Conservation (phyloP, 2,329 filamentous ascomycete species). For the Colletotrichum sojae region DNA sequence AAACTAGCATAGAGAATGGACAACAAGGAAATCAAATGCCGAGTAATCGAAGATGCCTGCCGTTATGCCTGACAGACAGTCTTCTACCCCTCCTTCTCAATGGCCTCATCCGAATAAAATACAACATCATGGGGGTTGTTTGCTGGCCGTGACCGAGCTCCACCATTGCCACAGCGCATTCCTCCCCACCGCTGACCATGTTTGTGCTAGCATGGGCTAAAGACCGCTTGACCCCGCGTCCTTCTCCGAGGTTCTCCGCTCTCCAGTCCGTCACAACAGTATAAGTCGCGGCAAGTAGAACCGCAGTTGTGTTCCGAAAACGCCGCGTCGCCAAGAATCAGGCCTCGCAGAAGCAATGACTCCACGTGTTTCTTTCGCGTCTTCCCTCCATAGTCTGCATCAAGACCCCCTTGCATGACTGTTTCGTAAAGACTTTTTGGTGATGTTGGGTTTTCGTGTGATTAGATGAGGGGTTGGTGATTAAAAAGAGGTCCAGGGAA, state of each 20-base stretch:
- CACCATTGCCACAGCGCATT: constrained; percentile 4
- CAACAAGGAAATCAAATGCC: constrained; percentile 55
- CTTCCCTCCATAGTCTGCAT: constrained; percentile 49
- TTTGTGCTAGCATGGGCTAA: constrained; percentile 2
- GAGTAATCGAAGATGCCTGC: constrained; percentile 51
- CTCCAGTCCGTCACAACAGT: constrained; percentile 20
- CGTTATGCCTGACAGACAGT: constrained; percentile 49
- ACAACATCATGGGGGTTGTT: constrained; percentile 47
- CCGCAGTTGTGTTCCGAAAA: constrained; percentile 40
- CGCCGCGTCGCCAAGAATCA: constrained; percentile 41
- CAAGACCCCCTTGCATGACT: constrained; percentile 50
- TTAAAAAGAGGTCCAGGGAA: constrained; percentile 42
- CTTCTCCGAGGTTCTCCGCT: constrained; percentile 42
- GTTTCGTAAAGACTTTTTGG: constrained; percentile 54
- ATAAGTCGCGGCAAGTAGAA: constrained; percentile 29
- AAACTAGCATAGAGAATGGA: constrained; percentile 42
- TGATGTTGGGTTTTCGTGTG: constrained; percentile 52
- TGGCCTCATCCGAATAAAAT: constrained; percentile 52
- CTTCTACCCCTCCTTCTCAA: constrained; percentile 37
- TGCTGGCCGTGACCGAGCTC: constrained; percentile 22
- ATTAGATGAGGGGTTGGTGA: constrained; percentile 39
- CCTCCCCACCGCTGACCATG: constrained; percentile 8
- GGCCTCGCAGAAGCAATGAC: constrained; percentile 41
- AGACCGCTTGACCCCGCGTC: constrained; percentile 33
- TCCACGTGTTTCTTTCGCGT: constrained; percentile 34